Evolutionary conservation across 345 rosid genomes (phyloP).

Genomic region (Brassica incana): DNA sequence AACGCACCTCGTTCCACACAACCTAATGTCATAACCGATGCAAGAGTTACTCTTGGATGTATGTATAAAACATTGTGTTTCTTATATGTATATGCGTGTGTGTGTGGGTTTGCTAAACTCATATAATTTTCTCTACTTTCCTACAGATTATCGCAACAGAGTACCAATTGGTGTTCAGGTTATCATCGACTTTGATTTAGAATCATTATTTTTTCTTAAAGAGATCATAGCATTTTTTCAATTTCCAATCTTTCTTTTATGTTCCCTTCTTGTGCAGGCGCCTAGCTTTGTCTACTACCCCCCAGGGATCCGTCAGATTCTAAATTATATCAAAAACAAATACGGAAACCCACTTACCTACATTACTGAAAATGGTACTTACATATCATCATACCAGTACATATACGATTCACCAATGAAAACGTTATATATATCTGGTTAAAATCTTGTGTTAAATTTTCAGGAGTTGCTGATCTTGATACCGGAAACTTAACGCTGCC

Average conservation of each 20-base stretch:
- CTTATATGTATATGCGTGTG: not conserved
- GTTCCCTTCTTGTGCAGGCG: too few species aligned
- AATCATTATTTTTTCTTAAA: too few species aligned
- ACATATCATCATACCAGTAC: not conserved
- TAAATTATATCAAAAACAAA: not conserved
- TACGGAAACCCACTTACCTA: conserved; percentile 33
- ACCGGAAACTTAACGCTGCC: conserved; percentile 7
- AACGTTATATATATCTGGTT: not conserved
- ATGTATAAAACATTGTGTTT: not conserved
- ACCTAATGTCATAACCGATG: conserved; percentile 21
- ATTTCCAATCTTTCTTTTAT: too few species aligned
- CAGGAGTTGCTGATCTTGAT: conserved; percentile 27
- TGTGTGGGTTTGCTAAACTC: too few species aligned
- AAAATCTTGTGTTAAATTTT: not conserved
- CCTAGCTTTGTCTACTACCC: too few species aligned
- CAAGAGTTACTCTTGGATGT: conserved; percentile 13
- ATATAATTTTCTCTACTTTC: too few species aligned
- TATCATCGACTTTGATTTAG: too few species aligned
- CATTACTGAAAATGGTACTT: conserved; percentile 35
- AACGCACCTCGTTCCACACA: conserved; percentile 9
- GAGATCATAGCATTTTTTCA: too few species aligned
- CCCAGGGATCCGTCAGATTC: too few species aligned
- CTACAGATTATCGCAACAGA: too few species aligned
- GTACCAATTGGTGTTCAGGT: too few species aligned
- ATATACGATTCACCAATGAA: not conserved